These are phyloP conservation scores for Lactarius hatsudake DNA, from an alignment of 768 basidiomycete genomes.

Conservation along the genomic window DNA sequence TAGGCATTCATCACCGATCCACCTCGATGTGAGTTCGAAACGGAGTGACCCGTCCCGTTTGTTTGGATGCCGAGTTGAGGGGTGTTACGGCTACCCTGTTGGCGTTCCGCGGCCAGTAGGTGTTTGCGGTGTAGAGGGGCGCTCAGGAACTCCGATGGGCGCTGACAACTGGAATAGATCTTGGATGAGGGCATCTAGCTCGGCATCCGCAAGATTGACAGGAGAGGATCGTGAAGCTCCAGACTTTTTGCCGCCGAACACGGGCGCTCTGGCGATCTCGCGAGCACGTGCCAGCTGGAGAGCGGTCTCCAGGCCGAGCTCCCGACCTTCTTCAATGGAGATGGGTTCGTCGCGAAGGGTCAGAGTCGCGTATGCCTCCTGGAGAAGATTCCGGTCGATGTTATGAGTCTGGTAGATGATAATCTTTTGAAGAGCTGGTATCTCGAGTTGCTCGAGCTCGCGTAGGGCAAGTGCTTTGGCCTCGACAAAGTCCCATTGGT, in stretches of 20 bases:
- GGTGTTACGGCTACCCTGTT: constrained; percentile 19
- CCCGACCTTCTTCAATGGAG: constrained; percentile 49
- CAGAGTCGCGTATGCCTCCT: constrained; percentile 51
- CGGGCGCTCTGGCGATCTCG: constrained; percentile 36
- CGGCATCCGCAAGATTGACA: constrained; percentile 1
- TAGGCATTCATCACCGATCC: constrained; percentile 29
- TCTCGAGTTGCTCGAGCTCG: constrained; percentile 45
- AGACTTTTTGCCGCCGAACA: neutral
- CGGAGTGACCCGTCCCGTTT: constrained; percentile 11
- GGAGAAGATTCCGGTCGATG: constrained; percentile 47
- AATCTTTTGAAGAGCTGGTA: constrained; percentile 54
- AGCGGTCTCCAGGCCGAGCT: constrained; percentile 56
- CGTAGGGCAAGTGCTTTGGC: constrained; percentile 51
- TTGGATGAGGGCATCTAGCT: constrained; percentile 24
- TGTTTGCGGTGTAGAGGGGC: constrained; percentile 14
- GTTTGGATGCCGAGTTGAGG: constrained; percentile 17
- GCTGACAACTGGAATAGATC: constrained; percentile 21
- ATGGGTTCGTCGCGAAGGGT: constrained; percentile 52
- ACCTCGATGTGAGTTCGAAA: constrained; percentile 26
- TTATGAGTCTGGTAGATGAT: constrained; percentile 51
- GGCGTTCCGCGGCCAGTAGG: constrained; percentile 21
- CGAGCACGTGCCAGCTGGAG: constrained; percentile 52
- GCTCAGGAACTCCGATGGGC: neutral
- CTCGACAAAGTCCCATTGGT: constrained; percentile 53
- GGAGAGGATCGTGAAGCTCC: constrained; percentile 1